Base-by-base conservation (phyloP, 2,329 filamentous ascomycete genomes). In the Hymenoscyphus repandus region DNA sequence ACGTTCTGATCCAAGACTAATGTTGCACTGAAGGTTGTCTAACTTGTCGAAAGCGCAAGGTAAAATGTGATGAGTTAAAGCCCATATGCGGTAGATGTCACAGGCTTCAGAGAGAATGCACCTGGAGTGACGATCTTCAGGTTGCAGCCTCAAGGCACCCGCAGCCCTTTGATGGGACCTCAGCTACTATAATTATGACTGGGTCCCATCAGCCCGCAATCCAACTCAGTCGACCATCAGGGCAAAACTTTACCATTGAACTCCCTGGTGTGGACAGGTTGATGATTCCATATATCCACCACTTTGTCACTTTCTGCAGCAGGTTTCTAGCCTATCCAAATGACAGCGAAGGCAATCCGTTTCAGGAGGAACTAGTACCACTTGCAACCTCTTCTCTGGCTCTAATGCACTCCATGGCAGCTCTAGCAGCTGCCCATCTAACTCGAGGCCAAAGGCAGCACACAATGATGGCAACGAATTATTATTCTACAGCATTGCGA, bases 61-160 rank as follows among this genome's bases (percentile, higher is more conserved):
- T 86, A 74, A 86, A 86, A 68, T 86, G 83, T 58, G 82, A 86
- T 60, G 83, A 86, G 66, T 74, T 76, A 15, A 85, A 84, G 59
- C 82, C 82, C 13, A 73, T 77, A 62, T 85, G 82, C 82, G 72
- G 71, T 11, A 51, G 64, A 10, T 67, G 64, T 45, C 43, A 55
- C 7, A 53, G 62, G 13, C 57, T 65, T 7, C 55, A 64, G 45
- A 45, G 59, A 43, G 57, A 62, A 34, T 65, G 63, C 47, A 55
- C 49, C 7, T 65, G 63, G 63, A 62, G 58, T 32, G 60, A 61
- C 20, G 58, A 61, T 9, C 38, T 60, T 7, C 59, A 59, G 42
- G 52, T 59, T 15, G 45, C 58, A 13, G 51, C 54, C 9, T 57
- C 57, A 41, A 33, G 53, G 12, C 46, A 47, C 13, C 49, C 45